Base-by-base conservation (phyloP, 1,139 yeast species). In the Scheffersomyces illinoinensis region DNA sequence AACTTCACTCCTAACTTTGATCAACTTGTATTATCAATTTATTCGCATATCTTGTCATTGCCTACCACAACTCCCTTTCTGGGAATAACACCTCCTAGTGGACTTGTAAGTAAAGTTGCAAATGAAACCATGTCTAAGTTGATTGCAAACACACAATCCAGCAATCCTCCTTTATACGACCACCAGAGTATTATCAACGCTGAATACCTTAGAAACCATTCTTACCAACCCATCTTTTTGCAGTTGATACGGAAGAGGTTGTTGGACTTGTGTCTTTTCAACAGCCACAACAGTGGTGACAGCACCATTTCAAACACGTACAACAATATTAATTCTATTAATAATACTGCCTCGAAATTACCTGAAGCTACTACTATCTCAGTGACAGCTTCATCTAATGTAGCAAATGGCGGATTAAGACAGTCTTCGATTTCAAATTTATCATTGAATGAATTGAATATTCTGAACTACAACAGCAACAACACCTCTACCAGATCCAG, bases 41-140 rank as follows among this genome's bases (percentile, higher is more conserved):
- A 80, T 65, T 69, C 75, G 43, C 72, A 75, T 55, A 70, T 79
- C 48, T 68, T 79, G 57, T 71, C 79, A 43, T 72, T 76, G 57
- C 84, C 84, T 50, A 80, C 84, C 17, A 79, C 84, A 4, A 79
- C 84, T 6, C 84, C 84, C 12, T 80, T 80, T 60, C 75, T 75
- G 69, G 84, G 84, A 0, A 54, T 64, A 8, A 70, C 74, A 12
- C 84, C 84, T 23, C 84, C 84, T 4, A 77, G 81, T 68, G 84
- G 84, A 1, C 69, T 80, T 56, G 82, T 76, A 12, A 75, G 81
- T 56, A 76, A 73, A 60, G 82, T 80, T 23, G 81, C 83, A 47
- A 76, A 77, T 63, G 84, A 80, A 62, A 77, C 81, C 12, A 71
- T 79, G 75, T 64, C 60, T 47, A 66, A 63, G 56, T 65, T 79